These are phyloP conservation scores for Debaryomyces subglobosus DNA, from an alignment of 1,139 yeast genomes.

Conservation along the genomic window DNA sequence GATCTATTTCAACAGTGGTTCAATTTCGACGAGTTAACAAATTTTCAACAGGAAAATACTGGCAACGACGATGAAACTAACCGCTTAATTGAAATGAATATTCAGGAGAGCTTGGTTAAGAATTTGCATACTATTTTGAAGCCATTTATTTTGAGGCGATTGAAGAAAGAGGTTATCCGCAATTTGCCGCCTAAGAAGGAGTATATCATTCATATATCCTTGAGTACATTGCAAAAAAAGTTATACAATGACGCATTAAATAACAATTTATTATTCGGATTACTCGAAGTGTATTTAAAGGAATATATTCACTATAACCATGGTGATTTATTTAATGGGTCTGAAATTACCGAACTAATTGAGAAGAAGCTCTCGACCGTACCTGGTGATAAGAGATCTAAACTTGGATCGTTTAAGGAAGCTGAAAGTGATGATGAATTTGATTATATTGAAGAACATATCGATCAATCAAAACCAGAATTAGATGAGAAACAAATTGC, in stretches of 20 bases:
- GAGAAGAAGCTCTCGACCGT: constrained; percentile 21
- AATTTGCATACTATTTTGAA: constrained; percentile 85
- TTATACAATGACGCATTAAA: constrained; percentile 65
- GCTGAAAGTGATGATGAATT: constrained; percentile 35
- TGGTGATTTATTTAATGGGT: constrained; percentile 19
- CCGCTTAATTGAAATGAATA: constrained; percentile 58
- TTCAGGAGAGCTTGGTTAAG: constrained; percentile 64
- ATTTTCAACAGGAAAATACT: constrained; percentile 39
- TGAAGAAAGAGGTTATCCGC: constrained; percentile 70
- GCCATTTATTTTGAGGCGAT: constrained; percentile 82
- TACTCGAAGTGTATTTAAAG: constrained; percentile 47
- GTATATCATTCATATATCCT: constrained; percentile 72
- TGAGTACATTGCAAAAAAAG: constrained; percentile 63
- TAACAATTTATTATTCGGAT: constrained; percentile 42
- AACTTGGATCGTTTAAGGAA: constrained; percentile 21
- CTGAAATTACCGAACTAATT: constrained; percentile 37
- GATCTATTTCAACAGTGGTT: constrained; percentile 93
- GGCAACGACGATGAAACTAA: constrained; percentile 36
- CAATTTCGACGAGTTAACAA: constrained; percentile 65
- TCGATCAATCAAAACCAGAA: constrained; percentile 2
- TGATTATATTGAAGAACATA: constrained; percentile 10
- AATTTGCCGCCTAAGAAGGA: constrained; percentile 87
- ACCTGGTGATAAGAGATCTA: constrained; percentile 9
- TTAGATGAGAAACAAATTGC: constrained; percentile 5
- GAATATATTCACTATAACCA: constrained; percentile 47